These are phyloP conservation scores for Yamadazyma buinensis DNA, from an alignment of 1,139 yeast species.

Conservation along the genomic window DNA sequence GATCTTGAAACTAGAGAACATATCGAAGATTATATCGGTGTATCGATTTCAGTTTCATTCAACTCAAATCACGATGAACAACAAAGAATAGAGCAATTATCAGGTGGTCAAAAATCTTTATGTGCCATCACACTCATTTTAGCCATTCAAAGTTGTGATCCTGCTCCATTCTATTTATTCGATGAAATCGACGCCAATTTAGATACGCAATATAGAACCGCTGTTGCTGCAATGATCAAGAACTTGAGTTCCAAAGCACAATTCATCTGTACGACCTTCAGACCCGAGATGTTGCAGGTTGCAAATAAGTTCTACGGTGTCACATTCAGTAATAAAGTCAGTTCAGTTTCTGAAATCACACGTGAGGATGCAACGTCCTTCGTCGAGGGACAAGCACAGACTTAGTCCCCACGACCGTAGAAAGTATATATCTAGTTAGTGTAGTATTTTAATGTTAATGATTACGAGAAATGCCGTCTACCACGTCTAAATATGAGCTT, in stretches of 20 bases:
- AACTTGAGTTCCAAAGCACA: slow-evolving; percentile 68
- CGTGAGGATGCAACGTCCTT: slow-evolving; percentile 74
- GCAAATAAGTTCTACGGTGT: slow-evolving; percentile 91
- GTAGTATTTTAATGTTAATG: too few relatives aligned
- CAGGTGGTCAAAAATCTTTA: slow-evolving; percentile 94
- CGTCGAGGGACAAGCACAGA: slow-evolving; percentile 56
- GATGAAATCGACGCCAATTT: slow-evolving; percentile 96
- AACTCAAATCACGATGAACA: slow-evolving; percentile 85
- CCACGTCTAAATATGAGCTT: too few relatives aligned
- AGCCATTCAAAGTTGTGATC: slow-evolving; percentile 93
- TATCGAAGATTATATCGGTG: slow-evolving; percentile 72
- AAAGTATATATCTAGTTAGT: too few relatives aligned
- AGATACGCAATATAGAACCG: slow-evolving; percentile 86
- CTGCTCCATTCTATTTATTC: slow-evolving; percentile 93
- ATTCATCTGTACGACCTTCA: slow-evolving; percentile 92
- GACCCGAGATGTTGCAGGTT: slow-evolving; percentile 87
- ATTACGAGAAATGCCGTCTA: too few relatives aligned
- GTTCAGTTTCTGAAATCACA: slow-evolving; percentile 69
- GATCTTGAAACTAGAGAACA: slow-evolving; percentile 19
- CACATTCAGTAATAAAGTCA: slow-evolving; percentile 76
- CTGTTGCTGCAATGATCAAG: slow-evolving; percentile 77
- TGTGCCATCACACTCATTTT: slow-evolving; percentile 92
- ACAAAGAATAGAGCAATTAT: slow-evolving; percentile 82
- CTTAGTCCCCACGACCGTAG: too few relatives aligned
- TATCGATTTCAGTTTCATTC: slow-evolving; percentile 85